phyloP scores from a whole-genome alignment of 768 basidiomycete genomes.

The Suillus paluster region DNA sequence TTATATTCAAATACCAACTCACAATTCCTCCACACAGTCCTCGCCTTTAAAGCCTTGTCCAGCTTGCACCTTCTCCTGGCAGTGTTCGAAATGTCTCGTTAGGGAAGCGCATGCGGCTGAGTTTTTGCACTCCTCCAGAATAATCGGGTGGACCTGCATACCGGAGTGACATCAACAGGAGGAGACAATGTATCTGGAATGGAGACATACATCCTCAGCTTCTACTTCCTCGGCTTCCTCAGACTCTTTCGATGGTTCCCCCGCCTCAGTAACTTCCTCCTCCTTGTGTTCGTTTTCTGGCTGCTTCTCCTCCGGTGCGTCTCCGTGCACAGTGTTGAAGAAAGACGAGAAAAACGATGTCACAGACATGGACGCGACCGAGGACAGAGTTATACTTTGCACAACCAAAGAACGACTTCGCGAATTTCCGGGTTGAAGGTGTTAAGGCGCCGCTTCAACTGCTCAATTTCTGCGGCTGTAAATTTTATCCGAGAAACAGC shows the following conservation, averaged over 20 bases:
- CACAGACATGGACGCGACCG: conserved; percentile 40
- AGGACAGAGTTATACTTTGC: conserved; percentile 15
- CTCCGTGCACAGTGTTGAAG: conserved; percentile 44
- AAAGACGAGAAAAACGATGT: conserved; percentile 51
- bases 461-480: neutral
- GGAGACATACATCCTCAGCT: conserved; percentile 48
- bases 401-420: conserved; percentile 18
- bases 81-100: conserved; percentile 87
- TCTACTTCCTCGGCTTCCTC: conserved; percentile 44
- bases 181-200: neutral
- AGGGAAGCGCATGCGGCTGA: conserved; percentile 66
- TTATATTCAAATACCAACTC: conserved; percentile 35
- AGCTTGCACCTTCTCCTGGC: conserved; percentile 82
- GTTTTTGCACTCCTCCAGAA: conserved; percentile 79
- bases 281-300: conserved; percentile 28
- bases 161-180: neutral
- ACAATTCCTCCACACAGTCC: conserved; percentile 93
- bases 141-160: conserved; percentile 62
- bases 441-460: conserved; percentile 26
- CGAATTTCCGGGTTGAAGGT: conserved; percentile 29
- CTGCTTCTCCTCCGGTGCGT: conserved; percentile 36
- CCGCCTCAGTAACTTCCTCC: conserved; percentile 19
- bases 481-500: too few relatives aligned
- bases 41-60: conserved; percentile 89
- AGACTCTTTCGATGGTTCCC: conserved; percentile 29